Evolutionary conservation across 2,329 filamentous ascomycete genomes (phyloP), one percentile per base, ranked within the genome.

Genomic region (Leptosphaerulina australis): DNA sequence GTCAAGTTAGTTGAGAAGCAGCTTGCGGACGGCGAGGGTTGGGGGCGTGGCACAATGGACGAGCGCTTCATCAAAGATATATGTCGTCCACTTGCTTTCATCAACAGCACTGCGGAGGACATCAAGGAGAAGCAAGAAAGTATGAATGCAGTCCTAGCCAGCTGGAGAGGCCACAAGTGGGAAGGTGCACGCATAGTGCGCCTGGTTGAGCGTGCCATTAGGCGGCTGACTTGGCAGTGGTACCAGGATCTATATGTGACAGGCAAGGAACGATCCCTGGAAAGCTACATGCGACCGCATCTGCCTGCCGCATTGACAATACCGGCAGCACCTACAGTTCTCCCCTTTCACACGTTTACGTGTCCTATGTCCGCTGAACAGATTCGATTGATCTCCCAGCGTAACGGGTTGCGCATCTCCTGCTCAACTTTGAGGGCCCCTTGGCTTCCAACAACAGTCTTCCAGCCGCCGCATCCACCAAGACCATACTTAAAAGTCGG

Each of bases 291-390:
- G 25, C 81, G 94, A 41, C 89, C 90, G 9, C 85, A 84, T 52
- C 77, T 96, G 9, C 94, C 93, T 3, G 73, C 80, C 3, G 82
- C 81, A 31, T 78, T 99, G 24, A 83, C 88, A 0, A 82, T 96
- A 8, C 94, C 94, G 3, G 86, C 89, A 22, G 93, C 94, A 5
- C 94, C 94, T 2, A 99, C 94, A 0, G 92, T 99, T 1, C 80
- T 99, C 1, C 94, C 94, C 0, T 99, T 99, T 67, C 94, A 99
- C 71, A 97, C 94, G 0, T 99, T 99, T 67, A 99, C 94, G 1
- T 96, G 90, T 58, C 94, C 94, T 0, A 79, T 99, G 58, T 91
- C 90, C 5, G 91, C 94, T 3, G 91, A 89, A 69, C 90, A 97
- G 60, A 91, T 99, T 52, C 88, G 94, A 12, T 84, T 89, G 67